A percentile compares a stretch with the other conserved stretches of the same genome.
phyloP scores from a whole-genome alignment of 1,284 basidiomycete species.

The Tilletiaria anomala region DNA sequence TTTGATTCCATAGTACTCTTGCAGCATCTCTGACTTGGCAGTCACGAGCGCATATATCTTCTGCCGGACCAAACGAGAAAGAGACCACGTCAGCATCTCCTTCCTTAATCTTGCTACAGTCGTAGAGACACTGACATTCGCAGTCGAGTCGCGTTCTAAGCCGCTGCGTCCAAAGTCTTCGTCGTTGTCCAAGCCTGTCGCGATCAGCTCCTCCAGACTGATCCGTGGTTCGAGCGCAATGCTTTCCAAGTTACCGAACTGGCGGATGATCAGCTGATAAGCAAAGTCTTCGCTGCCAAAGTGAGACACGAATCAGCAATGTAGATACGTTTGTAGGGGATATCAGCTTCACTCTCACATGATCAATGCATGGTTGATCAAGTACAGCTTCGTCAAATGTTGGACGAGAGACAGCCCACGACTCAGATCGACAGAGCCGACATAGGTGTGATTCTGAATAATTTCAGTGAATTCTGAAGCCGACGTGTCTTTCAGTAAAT shows the following conservation, averaged over 20 bases:
- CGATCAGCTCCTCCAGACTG: conserved; percentile 54
- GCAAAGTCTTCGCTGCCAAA: conserved; percentile 70
- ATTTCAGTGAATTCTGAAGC: conserved; percentile 72
- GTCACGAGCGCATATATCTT: conserved; percentile 35
- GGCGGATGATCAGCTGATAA: conserved; percentile 79
- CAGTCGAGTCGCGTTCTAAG: conserved; percentile 46
- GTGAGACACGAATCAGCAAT: background rate
- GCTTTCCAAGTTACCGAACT: conserved; percentile 69
- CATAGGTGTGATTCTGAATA: conserved; percentile 72
- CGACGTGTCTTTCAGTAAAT: too few species aligned
- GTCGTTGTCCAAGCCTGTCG: conserved; percentile 65
- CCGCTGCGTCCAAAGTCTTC: conserved; percentile 35
- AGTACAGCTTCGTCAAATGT: conserved; percentile 70
- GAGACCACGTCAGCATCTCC: background rate
- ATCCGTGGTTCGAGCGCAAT: conserved; percentile 73
- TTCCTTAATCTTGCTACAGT: background rate
- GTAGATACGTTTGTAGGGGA: too few species aligned
- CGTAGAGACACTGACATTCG: conserved; percentile 49
- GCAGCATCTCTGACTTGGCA: conserved; percentile 62
- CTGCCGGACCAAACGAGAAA: conserved; percentile 6
- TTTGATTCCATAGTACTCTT: conserved; percentile 73
- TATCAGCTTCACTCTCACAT: conserved; percentile 15
- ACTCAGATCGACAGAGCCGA: conserved; percentile 72
- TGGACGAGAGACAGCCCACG: conserved; percentile 70
- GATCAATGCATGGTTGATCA: conserved; percentile 58